Conservation (phyloP, 139 green algal genomes). For the Chlamydomonas sphaeroides region DNA sequence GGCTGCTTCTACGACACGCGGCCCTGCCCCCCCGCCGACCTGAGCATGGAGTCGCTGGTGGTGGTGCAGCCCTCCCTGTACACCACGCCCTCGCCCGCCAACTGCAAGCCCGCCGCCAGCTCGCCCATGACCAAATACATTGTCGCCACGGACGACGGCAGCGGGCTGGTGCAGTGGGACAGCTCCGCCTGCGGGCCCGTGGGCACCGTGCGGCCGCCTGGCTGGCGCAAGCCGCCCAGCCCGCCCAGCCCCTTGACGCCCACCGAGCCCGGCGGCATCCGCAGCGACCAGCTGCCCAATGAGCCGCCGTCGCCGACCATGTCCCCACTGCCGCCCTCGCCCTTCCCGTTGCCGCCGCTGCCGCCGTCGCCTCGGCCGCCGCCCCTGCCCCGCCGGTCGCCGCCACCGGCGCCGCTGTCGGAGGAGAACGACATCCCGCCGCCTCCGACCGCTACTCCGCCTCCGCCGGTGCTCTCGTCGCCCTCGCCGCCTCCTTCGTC, state of each 20-base stretch:
- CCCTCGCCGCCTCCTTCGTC: not conserved
- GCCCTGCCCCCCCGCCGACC: conserved; percentile 12
- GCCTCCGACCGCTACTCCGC: not conserved
- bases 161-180: conserved; percentile 14
- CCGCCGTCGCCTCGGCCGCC: not conserved
- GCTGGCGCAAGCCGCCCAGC: not conserved
- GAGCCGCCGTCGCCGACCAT: not conserved
- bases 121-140: not conserved
- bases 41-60: not conserved
- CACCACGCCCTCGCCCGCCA: not conserved
- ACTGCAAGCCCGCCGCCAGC: not conserved
- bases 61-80: conserved; percentile 19
- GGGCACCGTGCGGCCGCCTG: not conserved
- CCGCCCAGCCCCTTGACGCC: not conserved
- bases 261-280: not conserved
- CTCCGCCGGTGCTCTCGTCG: not conserved
- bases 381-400: not conserved
- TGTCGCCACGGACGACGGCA: not conserved
- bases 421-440: not conserved
- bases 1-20: not conserved
- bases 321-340: not conserved
- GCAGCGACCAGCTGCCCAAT: not conserved
- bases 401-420: not conserved
- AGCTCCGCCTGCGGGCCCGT: not conserved
- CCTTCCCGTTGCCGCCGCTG: not conserved